Conservation (phyloP, 2,329 filamentous ascomycete genomes). For the Colletotrichum lentis region DNA sequence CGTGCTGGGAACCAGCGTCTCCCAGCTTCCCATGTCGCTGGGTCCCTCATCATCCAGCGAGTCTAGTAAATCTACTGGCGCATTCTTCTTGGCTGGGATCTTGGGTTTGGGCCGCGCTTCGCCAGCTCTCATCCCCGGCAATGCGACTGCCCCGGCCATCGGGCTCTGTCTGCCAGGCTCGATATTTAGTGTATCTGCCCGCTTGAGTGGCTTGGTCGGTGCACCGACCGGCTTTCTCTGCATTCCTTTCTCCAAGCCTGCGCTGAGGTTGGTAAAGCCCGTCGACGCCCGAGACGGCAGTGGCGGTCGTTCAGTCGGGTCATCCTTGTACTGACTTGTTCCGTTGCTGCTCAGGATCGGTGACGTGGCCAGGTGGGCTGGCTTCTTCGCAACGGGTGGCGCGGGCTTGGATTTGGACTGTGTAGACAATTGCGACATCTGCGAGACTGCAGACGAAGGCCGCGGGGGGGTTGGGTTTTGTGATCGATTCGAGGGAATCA, state of each 20-base stretch:
- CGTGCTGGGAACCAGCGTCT: conserved; percentile 60
- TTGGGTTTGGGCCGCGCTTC: conserved; percentile 33
- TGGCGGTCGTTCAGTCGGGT: conserved; percentile 40
- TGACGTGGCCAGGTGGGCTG: conserved; percentile 59
- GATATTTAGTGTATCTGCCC: conserved; percentile 16
- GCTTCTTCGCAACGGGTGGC: conserved; percentile 71
- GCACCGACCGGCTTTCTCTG: conserved; percentile 27
- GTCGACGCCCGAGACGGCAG: conserved; percentile 36
- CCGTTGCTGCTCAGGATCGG: conserved; percentile 41
- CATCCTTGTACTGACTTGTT: conserved; percentile 35
- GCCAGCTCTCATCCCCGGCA: conserved; percentile 34
- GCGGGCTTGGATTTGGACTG: conserved; percentile 51
- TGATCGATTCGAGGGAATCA: conserved; percentile 28
- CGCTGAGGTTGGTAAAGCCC: conserved; percentile 19
- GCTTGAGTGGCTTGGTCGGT: conserved; percentile 24
- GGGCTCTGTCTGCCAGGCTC: conserved; percentile 29
- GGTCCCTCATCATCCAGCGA: conserved; percentile 57
- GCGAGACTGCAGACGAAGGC: conserved; percentile 49
- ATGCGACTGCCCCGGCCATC: conserved; percentile 32
- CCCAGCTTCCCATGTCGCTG: conserved; percentile 61
- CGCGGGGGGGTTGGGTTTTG: conserved; percentile 43
- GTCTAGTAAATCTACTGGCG: conserved; percentile 55
- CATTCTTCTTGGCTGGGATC: conserved; percentile 36
- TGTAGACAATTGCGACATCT: conserved; percentile 46
- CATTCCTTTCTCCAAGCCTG: conserved; percentile 12